Percentiles rank a stretch among this genome's conserved stretches.
Evolutionary conservation across 257 asterid species (phyloP).

Genomic region (Lycium barbarum): DNA sequence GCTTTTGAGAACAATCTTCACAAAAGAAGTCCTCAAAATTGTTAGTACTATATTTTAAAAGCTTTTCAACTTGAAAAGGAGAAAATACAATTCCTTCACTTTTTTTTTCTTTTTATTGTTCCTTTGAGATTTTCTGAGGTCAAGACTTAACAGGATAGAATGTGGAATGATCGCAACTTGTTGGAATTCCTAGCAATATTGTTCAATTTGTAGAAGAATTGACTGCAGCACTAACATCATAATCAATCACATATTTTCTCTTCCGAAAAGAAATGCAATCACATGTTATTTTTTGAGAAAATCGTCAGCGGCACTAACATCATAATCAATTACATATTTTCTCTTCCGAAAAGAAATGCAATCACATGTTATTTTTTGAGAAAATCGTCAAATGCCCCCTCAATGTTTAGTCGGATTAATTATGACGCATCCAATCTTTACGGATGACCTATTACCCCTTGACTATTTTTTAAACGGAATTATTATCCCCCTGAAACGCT

Average conservation of each 20-base stretch:
- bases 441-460: too few species aligned
- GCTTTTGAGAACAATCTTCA: not conserved
- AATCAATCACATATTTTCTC: not conserved
- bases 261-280: not conserved
- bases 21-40: not conserved
- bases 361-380: not conserved
- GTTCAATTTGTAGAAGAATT: not conserved
- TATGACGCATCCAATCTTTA: too few species aligned
- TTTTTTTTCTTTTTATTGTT: not conserved
- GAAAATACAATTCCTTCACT: not conserved
- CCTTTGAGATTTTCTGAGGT: not conserved
- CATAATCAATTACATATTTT: not conserved
- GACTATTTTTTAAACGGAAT: too few species aligned
- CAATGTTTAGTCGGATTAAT: too few species aligned
- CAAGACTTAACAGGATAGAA: not conserved
- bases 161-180: not conserved
- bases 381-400: too few species aligned
- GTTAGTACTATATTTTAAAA: not conserved
- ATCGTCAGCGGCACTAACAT: not conserved
- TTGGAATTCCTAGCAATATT: not conserved
- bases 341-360: not conserved
- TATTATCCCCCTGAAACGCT: too few species aligned
- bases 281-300: not conserved
- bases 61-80: not conserved
- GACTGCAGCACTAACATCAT: constrained; percentile 19